Conservation (phyloP, 345 rosid genomes). For the Eutrema yunnanense region DNA sequence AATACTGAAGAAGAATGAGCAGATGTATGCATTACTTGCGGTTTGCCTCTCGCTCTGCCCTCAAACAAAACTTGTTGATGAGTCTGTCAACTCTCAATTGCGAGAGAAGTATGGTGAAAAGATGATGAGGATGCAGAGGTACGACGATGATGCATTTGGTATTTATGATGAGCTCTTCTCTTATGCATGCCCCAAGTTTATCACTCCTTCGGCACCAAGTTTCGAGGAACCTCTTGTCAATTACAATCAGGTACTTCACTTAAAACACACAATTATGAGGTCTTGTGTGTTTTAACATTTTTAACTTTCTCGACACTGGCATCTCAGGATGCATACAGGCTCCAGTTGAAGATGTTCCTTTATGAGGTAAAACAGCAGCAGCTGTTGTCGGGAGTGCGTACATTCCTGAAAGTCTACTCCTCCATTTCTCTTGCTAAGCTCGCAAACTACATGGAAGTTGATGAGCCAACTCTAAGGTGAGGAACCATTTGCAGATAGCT, state of each 20-base stretch:
- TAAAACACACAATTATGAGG: not conserved
- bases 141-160: constrained; percentile 79
- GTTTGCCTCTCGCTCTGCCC: constrained; percentile 89
- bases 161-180: constrained; percentile 93
- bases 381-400: constrained; percentile 66
- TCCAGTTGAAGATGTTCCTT: constrained; percentile 89
- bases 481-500: not conserved
- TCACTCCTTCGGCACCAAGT: constrained; percentile 89
- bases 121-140: constrained; percentile 92
- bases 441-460: constrained; percentile 90
- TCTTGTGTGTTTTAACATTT: not conserved
- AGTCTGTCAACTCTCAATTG: constrained; percentile 77
- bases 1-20: constrained; percentile 95
- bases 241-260: constrained; percentile 69
- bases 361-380: constrained; percentile 97
- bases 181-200: constrained; percentile 98
- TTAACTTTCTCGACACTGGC: not conserved
- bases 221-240: constrained; percentile 93
- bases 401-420: constrained; percentile 88
- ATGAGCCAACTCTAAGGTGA: constrained; percentile 83
- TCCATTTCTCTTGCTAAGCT: constrained; percentile 82
- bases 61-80: constrained; percentile 84
- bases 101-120: constrained; percentile 98
- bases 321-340: constrained; percentile 87
- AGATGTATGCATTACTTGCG: constrained; percentile 94